These are phyloP conservation scores for Lycium barbarum DNA, from an alignment of 257 asterid species.

Conservation along the genomic window DNA sequence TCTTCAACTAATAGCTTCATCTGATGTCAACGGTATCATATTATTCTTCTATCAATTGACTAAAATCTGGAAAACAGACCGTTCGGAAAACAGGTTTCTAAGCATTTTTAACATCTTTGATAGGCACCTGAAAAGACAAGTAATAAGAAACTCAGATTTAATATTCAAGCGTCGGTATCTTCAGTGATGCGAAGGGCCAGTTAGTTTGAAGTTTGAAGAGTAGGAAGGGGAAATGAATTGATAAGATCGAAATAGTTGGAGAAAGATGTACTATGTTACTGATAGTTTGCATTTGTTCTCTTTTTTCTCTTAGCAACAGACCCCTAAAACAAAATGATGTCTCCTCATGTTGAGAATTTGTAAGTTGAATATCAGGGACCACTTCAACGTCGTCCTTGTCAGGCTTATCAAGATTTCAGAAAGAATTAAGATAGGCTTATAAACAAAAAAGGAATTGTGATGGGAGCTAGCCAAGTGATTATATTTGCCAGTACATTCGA, in stretches of 20 bases:
- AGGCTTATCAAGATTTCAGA: slow-evolving; percentile 53
- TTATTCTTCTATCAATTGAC: too few species aligned
- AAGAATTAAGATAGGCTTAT: not conserved
- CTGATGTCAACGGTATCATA: too few species aligned
- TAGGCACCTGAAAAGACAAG: not conserved
- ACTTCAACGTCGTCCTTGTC: slow-evolving; percentile 76
- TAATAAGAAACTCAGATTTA: not conserved
- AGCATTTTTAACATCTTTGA: too few species aligned
- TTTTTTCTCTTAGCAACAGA: too few species aligned
- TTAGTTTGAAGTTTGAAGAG: not conserved
- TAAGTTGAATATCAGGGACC: slow-evolving; percentile 63
- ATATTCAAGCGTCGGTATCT: not conserved
- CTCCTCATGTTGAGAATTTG: slow-evolving; percentile 41
- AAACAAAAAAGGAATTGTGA: not conserved
- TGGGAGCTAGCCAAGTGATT: not conserved
- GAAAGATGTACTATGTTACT: not conserved
- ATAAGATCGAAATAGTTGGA: not conserved
- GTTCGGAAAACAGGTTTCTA: too few species aligned
- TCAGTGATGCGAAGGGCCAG: not conserved
- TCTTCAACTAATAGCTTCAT: too few species aligned
- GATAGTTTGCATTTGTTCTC: too few species aligned
- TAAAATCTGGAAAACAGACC: too few species aligned
- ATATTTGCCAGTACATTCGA: not conserved
- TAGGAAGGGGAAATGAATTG: slow-evolving; percentile 2
- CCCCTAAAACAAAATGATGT: slow-evolving; percentile 25